Percentiles rank a stretch among this genome's conserved stretches.
Evolutionary conservation across 768 basidiomycete species (phyloP).

Genomic region (Pleurotus tuoliensis): DNA sequence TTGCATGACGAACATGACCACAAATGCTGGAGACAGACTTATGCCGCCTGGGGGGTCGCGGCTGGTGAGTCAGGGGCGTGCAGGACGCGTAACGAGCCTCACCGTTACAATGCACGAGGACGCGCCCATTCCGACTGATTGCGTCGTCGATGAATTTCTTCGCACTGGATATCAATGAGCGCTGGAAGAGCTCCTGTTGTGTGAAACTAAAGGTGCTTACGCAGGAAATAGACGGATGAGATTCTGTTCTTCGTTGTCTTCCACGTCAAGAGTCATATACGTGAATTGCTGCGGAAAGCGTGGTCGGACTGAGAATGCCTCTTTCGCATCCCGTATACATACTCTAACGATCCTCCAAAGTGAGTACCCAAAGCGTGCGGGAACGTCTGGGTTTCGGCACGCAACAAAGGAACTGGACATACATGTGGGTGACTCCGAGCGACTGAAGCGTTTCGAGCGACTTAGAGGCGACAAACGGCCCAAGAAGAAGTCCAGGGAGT

Average conservation of each 20-base stretch:
- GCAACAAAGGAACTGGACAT: conserved; percentile 12
- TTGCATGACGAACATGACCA: conserved; percentile 93
- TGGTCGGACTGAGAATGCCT: conserved; percentile 85
- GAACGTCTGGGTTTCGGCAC: conserved; percentile 9
- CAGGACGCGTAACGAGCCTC: background rate
- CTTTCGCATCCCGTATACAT: conserved; percentile 85
- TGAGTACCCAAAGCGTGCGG: conserved; percentile 14
- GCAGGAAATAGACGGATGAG: conserved; percentile 86
- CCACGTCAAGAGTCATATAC: conserved; percentile 81
- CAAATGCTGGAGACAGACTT: conserved; percentile 82
- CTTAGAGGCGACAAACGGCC: conserved; percentile 87
- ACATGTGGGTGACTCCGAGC: conserved; percentile 85
- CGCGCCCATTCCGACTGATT: conserved; percentile 59
- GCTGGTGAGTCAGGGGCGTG: background rate
- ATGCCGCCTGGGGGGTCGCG: conserved; percentile 61
- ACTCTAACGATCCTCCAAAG: conserved; percentile 44
- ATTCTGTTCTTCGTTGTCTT: conserved; percentile 94
- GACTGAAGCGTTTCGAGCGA: conserved; percentile 62
- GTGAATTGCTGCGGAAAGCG: conserved; percentile 76
- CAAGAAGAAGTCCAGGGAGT: conserved; percentile 74
- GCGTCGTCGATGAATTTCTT: conserved; percentile 73
- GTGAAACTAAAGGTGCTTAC: conserved; percentile 37
- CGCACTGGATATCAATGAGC: conserved; percentile 43
- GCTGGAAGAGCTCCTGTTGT: background rate
- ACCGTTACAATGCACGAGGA: conserved; percentile 91